Conservation (phyloP, 768 basidiomycete genomes). For the Panellus pusillus region DNA sequence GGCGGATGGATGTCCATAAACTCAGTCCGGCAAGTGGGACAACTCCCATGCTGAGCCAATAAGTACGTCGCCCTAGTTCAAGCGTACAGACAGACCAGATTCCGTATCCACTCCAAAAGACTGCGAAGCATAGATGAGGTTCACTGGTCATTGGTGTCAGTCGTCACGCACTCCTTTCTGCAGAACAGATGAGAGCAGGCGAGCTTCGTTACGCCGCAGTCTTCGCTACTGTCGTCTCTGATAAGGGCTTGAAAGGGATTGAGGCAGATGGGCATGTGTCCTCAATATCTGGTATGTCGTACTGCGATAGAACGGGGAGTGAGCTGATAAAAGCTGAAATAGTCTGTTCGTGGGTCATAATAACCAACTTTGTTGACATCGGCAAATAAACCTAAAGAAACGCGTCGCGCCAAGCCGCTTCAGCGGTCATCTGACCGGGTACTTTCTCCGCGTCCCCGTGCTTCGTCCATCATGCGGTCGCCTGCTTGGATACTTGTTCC, state of each 20-base stretch:
- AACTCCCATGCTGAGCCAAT: slow-evolving; percentile 59
- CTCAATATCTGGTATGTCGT: slow-evolving; percentile 39
- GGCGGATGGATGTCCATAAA: slow-evolving; percentile 56
- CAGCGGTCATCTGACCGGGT: no score
- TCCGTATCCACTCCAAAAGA: slow-evolving; percentile 66
- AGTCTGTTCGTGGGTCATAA: no score
- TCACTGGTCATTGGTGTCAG: slow-evolving; percentile 4
- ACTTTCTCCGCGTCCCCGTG: not conserved
- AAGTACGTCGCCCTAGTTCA: not conserved
- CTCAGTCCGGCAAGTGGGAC: slow-evolving; percentile 62
- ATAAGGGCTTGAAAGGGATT: slow-evolving; percentile 49
- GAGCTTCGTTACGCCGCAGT: slow-evolving; percentile 55
- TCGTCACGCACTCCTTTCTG: slow-evolving; percentile 52
- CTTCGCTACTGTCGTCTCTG: slow-evolving; percentile 25
- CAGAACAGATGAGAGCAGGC: slow-evolving; percentile 71
- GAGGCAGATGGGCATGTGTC: slow-evolving; percentile 69
- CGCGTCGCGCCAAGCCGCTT: no score
- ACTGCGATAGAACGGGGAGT: slow-evolving; percentile 43
- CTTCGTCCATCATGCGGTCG: no score
- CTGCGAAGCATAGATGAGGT: slow-evolving; percentile 31
- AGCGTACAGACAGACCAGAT: slow-evolving; percentile 39
- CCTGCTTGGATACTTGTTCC: not conserved
- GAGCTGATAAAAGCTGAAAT: slow-evolving; percentile 41
- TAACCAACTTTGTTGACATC: no score
- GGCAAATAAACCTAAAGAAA: no score